Conservation (phyloP, 768 basidiomycete species). For the Filobasidium floriforme region DNA sequence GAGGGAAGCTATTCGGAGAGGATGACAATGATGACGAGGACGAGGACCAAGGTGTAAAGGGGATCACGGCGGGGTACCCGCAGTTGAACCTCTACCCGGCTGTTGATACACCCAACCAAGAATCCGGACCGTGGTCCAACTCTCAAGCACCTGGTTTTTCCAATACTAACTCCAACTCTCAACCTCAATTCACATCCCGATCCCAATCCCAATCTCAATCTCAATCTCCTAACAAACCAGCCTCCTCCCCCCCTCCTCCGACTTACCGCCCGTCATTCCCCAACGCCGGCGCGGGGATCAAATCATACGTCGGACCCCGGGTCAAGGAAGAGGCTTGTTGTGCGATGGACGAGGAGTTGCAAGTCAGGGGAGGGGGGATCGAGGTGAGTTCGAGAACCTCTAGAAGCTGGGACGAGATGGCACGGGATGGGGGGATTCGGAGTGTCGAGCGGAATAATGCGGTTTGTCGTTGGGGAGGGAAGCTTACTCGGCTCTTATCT, state of each 20-base stretch:
- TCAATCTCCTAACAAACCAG: constrained; percentile 12
- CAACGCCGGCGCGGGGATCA: constrained; percentile 23
- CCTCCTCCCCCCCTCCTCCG: constrained; percentile 38
- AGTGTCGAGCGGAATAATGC: background rate
- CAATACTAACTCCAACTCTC: background rate
- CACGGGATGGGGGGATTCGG: background rate
- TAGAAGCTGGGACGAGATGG: background rate
- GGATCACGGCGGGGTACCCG: background rate
- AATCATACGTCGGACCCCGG: constrained; percentile 32
- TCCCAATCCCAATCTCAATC: background rate
- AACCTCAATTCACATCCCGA: background rate
- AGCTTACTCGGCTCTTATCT: no score
- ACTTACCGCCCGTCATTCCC: constrained; percentile 41
- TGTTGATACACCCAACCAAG: background rate
- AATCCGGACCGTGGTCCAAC: background rate
- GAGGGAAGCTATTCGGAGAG: background rate
- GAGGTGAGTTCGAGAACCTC: constrained; percentile 22
- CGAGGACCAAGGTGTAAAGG: background rate
- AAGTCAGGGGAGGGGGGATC: constrained; percentile 34
- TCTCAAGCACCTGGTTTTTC: no score
- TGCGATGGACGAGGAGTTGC: constrained; percentile 38
- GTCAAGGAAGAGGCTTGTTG: constrained; percentile 42
- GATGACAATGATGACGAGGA: background rate
- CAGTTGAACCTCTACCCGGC: background rate
- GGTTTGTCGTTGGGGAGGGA: no score